These are phyloP conservation scores for Coniferiporia weirii DNA, from an alignment of 1,284 basidiomycete genomes.

Conservation along the genomic window DNA sequence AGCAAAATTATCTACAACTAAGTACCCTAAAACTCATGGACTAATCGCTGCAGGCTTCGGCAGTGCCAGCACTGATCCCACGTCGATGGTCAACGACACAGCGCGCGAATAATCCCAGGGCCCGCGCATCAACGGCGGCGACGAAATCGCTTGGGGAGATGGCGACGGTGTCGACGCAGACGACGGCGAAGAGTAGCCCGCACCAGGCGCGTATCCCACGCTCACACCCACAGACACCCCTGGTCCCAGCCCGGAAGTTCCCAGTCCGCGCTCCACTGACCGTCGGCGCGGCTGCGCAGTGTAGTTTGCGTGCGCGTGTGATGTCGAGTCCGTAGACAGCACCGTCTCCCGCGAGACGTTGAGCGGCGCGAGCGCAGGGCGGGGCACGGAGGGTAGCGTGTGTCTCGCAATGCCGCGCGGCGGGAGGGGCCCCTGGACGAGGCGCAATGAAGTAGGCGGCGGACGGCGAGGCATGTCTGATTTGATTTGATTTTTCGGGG, in stretches of 20 bases:
- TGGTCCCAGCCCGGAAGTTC: background rate
- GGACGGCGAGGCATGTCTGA: slow-evolving; percentile 50
- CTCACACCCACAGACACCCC: background rate
- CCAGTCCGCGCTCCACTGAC: slow-evolving; percentile 6
- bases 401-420: slow-evolving; percentile 49
- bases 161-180: background rate
- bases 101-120: slow-evolving; percentile 55
- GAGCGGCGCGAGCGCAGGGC: slow-evolving; percentile 41
- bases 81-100: slow-evolving; percentile 38
- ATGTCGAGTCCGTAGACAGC: background rate
- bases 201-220: background rate
- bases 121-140: slow-evolving; percentile 29
- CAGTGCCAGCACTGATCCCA: slow-evolving; percentile 40
- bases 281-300: background rate
- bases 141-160: slow-evolving; percentile 1
- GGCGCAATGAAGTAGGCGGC: slow-evolving; percentile 53
- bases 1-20: background rate
- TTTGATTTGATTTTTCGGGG: background rate
- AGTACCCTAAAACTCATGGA: slow-evolving; percentile 20
- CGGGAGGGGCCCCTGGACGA: slow-evolving; percentile 53
- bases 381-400: slow-evolving; percentile 49
- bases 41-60: slow-evolving; percentile 41
- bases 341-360: slow-evolving; percentile 26
- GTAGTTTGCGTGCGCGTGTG: background rate
- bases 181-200: background rate